Percentiles rank a stretch among this genome's conserved stretches.
Conservation (phyloP, 352 stramenopile species). For the Elongisporangium prolatum region DNA sequence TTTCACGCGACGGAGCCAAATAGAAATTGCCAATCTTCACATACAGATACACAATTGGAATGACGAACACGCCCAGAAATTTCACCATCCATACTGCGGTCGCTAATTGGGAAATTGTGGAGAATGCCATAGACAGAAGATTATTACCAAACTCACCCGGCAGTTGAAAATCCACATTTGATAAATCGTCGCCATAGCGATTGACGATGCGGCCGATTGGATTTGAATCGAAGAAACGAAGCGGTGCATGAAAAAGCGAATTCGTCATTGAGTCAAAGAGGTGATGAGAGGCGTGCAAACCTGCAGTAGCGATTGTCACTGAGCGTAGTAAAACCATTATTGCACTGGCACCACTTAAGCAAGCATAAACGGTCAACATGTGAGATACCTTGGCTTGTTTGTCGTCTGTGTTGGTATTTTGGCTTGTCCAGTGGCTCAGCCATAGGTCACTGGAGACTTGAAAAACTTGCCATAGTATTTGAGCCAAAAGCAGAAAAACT, state of each 20-base stretch:
- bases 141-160: conserved; percentile 3
- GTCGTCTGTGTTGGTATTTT: conserved; percentile 1
- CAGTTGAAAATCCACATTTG: conserved; percentile 69
- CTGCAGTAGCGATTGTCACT: conserved; percentile 14
- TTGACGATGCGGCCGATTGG: conserved; percentile 71
- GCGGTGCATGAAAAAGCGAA: conserved; percentile 56
- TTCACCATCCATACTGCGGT: conserved; percentile 58
- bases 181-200: conserved; percentile 78
- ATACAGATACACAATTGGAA: conserved; percentile 61
- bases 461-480: conserved; percentile 19
- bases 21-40: conserved; percentile 27
- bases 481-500: conserved; percentile 4
- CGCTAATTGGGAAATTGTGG: conserved; percentile 48
- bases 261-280: conserved; percentile 73
- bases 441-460: conserved; percentile 24
- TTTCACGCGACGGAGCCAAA: conserved; percentile 23
- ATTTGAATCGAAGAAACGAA: conserved; percentile 83
- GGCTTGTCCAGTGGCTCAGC: conserved; percentile 19
- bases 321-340: conserved; percentile 14
- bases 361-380: conserved; percentile 6
- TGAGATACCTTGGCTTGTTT: conserved; percentile 71
- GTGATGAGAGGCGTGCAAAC: conserved; percentile 18
- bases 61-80: conserved; percentile 86
- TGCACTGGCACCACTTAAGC: conserved; percentile 5
- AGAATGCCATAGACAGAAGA: conserved; percentile 46